Base-by-base conservation (phyloP, 768 basidiomycete species). In the Vararia minispora region DNA sequence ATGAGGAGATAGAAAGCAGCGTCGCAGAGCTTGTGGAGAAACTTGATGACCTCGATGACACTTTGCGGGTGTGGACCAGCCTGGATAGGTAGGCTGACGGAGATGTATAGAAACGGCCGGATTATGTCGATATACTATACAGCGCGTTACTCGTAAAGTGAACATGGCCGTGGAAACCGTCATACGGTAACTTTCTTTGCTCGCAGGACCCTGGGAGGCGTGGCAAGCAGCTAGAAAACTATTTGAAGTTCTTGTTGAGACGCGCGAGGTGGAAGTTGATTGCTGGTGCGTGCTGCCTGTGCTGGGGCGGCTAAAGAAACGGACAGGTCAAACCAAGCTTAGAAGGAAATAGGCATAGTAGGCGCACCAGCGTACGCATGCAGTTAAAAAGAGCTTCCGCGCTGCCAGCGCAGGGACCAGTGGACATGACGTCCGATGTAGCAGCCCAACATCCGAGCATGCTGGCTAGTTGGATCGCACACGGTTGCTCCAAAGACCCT, bases 361-460 rank as follows among this genome's bases (percentile, higher is more conserved):
- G 38, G 65, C 85, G 52, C 37, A 90, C 89, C 52, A 82, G 72
- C 26, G 79, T 85, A 50, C 79, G 68, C 89, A 92, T 91, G 64
- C 88, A 92, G 25, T 75, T 66, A 52, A 77, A 83, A 35, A 91
- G 59, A 28, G 62, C 56, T 46, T 77, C 58, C 1, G 86, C 76
- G 11, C 69, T 58, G 14, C 69, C 66, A 48, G 69, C 63, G 55
- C 88, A 92, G 11, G 60, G 54, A 1, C 56, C 58, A 4, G 62
- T 60, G 10, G 74, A 74, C 36, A 66, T 63, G 25, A 79, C 44
- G 56, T 91, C 87, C 11, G 63, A 58, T 6, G 70, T 70, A 12
- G 81, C 80, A 20, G 88, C 83, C 86, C 85, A 90, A 58, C 88
- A 92, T 25, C 77, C 75, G 24, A 92, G 74, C 83, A 92, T 83